Evolutionary conservation across 148 eudicot species (phyloP), one percentile per base, ranked within the genome.

Genomic region (Heliamphora exappendiculata): DNA sequence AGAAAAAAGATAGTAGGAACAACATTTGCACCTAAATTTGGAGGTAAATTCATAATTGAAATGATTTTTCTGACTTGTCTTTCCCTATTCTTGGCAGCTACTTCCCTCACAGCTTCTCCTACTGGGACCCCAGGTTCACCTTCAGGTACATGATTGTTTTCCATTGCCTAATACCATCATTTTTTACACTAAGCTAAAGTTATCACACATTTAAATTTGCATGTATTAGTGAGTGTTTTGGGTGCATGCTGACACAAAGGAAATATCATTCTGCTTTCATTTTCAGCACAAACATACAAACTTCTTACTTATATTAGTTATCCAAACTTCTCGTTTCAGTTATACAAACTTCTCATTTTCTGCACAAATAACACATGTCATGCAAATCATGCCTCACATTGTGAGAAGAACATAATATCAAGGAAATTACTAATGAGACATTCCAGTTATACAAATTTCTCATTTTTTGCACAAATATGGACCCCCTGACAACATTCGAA

Each of bases 21-120:
- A 75, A 36, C n/a, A 65, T 69, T 62, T 75, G 45, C 58, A 63
- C 20, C 10, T 75, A 39, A 70, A 45, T 33, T 33, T 47, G 22
- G 34, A 44, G 7, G 44, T 31, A 59, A 5, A 8, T 33, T 12
- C 29, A 42, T 9, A n/a, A n/a, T 34, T 47, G 36, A 64, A 66
- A 4, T 29, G 4, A 51, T 51, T 70, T 72, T 36, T 36, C 60
- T 65, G 19, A 44, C 36, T n/a, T 70, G 6, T 28, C 7, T 59
- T 13, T 58, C 50, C 7, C 37, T 36, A 44, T 37, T 29, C n/a
- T 60, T 5, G 7, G 62, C 75, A 71, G 80, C 59, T n/a, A n/a
- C 39, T 70, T 57, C 69, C 17, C 80, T 76, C 7, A 4, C 76
- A 0, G 68, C 16, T 2, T 78, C 80, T 51, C 80, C 80, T 0